Base-by-base conservation (phyloP, 768 basidiomycete species). In the Holtermanniella nyarrowii region DNA sequence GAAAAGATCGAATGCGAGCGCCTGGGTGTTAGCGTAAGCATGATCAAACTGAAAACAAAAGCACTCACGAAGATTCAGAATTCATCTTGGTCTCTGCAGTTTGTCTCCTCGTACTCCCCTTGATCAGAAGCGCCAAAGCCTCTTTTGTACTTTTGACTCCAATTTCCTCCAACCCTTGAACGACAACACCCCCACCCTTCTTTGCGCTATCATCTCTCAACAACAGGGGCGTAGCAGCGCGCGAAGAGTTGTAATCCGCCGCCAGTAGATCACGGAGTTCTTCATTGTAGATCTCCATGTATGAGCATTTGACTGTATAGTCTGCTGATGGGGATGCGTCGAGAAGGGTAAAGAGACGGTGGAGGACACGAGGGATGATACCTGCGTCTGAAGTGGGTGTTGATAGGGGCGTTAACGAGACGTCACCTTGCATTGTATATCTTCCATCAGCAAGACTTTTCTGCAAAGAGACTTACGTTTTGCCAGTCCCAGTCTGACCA, bases 1-100 rank as follows among this genome's bases (percentile, higher is more conserved):
- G 88, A 86, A 71, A 99, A 96, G 14, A 99, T 84, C 1, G 91
- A 95, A 68, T 99, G 95, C 0, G 95, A 97, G 13, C 95, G 89
- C 73, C 90, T 77, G 53, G 0, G 5, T 20, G 18, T 52, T 26
- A 53, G 44, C 52, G 39, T n/a, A n/a, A n/a, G n/a, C 43, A 11
- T 13, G 1, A 18, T 16, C 3, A 16, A 3, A 20, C 4, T 2
- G 24, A 1, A 43, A 39, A 12, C 40, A 20, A 13, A 23, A 13
- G 1, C 21, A 61, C 65, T 64, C 57, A 68, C 63, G 66, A 68
- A 16, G 69, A 71, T 51, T 68, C 66, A 10, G 96, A 89, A 68
- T 99, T 99, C 78, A 97, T 93, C 69, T 90, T 91, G 20, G 95
- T 97, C 7, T 88, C 82, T 0, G 91, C 95, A 42, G 88, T 87